Evolutionary conservation across 305 asterid genomes (phyloP), one percentile per base, ranked within the genome.

Genomic region (Fraxinus platypoda): DNA sequence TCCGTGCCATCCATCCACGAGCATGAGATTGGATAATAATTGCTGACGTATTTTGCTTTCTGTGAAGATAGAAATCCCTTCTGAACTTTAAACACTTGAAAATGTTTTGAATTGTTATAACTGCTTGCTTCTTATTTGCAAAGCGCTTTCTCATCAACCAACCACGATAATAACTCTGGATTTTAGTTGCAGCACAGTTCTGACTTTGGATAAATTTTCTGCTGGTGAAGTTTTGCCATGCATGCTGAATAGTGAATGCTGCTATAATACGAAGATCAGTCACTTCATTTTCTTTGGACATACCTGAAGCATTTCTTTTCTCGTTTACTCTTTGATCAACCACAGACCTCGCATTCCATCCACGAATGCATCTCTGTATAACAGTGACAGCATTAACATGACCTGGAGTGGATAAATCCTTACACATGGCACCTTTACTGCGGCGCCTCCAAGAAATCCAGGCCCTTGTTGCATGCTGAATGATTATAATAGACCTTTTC

Each of bases 1-100:
- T 89, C 33, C 89, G 88, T 75, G 95, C 91, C 82, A 88, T 84
- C 97, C 94, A 93, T 80, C 95, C 91, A 81, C 94, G 97, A 75
- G 87, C 77, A 88, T 88, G 91, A 81, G 94, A 86, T 84, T 95
- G 98, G 85, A 93, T 90, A 62, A 81, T 68, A 46, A 89, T 83
- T 64, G 93, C 93, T 1, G 98, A 90, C 33, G 30, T 52, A 64
- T 83, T 74, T 89, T 83, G 83, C 87, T 81, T 87, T 82, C 81
- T 87, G 77, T 82, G 87, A 82, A 80, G 85, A 81, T 87, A 89
- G 77, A 88, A 84, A 64, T 87, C 85, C 85, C 88, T 87, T 88
- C 83, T 84, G 38, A 81, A 83, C 81, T 76, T 89, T 74, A 83
- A 85, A 90, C 88, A 77, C 75, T 86, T 88, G 38, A 87, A 83